These are phyloP conservation scores for Apiospora phragmitis DNA, from an alignment of 2,329 filamentous ascomycete genomes.

Conservation along the genomic window DNA sequence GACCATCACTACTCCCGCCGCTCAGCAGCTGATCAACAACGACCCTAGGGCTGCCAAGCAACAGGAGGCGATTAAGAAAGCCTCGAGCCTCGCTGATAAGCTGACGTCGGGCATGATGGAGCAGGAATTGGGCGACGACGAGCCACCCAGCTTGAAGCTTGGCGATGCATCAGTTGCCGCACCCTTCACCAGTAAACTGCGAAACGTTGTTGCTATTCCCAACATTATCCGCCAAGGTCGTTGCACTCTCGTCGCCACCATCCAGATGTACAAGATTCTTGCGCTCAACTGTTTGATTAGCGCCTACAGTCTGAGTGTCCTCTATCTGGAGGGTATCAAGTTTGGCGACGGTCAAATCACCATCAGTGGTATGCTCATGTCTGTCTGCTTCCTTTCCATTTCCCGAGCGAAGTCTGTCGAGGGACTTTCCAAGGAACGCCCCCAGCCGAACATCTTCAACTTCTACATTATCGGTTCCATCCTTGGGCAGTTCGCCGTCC, in stretches of 20 bases:
- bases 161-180: slow-evolving; percentile 96
- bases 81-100: slow-evolving; percentile 80
- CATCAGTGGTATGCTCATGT: slow-evolving; percentile 99
- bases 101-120: slow-evolving; percentile 88
- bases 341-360: slow-evolving; percentile 98
- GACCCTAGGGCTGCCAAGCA: slow-evolving; percentile 59
- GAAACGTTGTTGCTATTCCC: slow-evolving; percentile 93
- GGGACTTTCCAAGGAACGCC: slow-evolving; percentile 91
- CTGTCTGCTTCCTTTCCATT: slow-evolving; percentile 97
- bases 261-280: slow-evolving; percentile 99
- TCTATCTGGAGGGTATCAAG: slow-evolving; percentile 98
- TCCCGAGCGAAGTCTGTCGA: slow-evolving; percentile 97
- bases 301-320: slow-evolving; percentile 92
- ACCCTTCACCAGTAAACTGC: slow-evolving; percentile 95
- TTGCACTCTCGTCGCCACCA: slow-evolving; percentile 95
- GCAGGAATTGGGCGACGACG: slow-evolving; percentile 79
- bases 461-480: slow-evolving; percentile 98
- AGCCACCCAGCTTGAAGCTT: slow-evolving; percentile 94
- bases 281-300: slow-evolving; percentile 97
- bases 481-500: slow-evolving; percentile 93
- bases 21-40: slow-evolving; percentile 57
- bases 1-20: slow-evolving; percentile 67
- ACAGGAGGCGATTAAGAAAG: slow-evolving; percentile 68
- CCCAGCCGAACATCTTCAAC: slow-evolving; percentile 99
- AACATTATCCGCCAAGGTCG: slow-evolving; percentile 98